A percentile compares a stretch with the other conserved stretches of the same genome.
Conservation (phyloP, 2,329 filamentous ascomycete genomes). For the Nemania sp. region DNA sequence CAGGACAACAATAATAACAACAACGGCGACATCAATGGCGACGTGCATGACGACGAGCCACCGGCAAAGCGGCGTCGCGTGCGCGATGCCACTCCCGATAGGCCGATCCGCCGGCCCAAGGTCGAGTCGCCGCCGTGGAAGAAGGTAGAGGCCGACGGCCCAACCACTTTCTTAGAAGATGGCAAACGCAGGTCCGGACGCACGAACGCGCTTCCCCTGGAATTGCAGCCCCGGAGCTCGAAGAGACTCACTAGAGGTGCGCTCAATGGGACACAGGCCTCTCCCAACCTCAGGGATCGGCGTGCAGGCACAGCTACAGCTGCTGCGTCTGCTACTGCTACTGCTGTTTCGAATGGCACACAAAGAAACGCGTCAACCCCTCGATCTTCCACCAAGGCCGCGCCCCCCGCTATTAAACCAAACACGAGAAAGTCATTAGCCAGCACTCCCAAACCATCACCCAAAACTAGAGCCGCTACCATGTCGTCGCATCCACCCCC, state of each 20-base stretch:
- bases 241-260: slow-evolving; percentile 57
- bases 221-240: slow-evolving; percentile 53
- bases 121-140: slow-evolving; percentile 90
- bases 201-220: slow-evolving; percentile 60
- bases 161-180: slow-evolving; percentile 79
- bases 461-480: slow-evolving; percentile 44
- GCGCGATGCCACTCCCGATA: slow-evolving; percentile 48
- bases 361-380: slow-evolving; percentile 39
- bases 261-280: slow-evolving; percentile 42
- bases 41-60: slow-evolving; percentile 44
- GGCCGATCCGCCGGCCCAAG: slow-evolving; percentile 46
- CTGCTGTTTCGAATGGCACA: slow-evolving; percentile 33
- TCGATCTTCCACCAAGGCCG: slow-evolving; percentile 36
- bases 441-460: slow-evolving; percentile 29
- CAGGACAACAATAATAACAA: slow-evolving; percentile 15
- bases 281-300: slow-evolving; percentile 41
- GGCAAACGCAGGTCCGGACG: slow-evolving; percentile 70
- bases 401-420: slow-evolving; percentile 29
- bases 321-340: too few species aligned
- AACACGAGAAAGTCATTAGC: slow-evolving; percentile 30
- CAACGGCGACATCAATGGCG: slow-evolving; percentile 26
- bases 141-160: slow-evolving; percentile 79
- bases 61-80: slow-evolving; percentile 69
- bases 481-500: slow-evolving; percentile 46
- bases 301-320: slow-evolving; percentile 37